Evolutionary conservation across 2,329 filamentous ascomycete genomes (phyloP).

Genomic region (Colletotrichum lupini): DNA sequence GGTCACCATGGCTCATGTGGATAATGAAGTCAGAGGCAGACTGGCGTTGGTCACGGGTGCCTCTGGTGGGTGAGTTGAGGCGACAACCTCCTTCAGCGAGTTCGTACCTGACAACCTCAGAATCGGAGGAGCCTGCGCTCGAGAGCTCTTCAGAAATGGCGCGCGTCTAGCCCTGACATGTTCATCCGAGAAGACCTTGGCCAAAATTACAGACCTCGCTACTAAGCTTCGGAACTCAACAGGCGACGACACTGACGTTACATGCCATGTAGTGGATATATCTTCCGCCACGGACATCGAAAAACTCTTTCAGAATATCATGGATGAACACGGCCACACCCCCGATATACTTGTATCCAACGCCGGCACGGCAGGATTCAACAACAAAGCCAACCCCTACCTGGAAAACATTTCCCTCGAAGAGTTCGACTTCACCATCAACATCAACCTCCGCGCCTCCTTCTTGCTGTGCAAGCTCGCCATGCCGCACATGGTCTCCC

Average conservation of each 20-base stretch:
- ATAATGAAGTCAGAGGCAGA: conserved; percentile 62
- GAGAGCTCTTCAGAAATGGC: conserved; percentile 62
- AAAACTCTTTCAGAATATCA: conserved; percentile 65
- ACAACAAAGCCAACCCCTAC: conserved; percentile 68
- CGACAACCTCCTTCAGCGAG: neutral
- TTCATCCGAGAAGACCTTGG: conserved; percentile 20
- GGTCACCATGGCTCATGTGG: conserved; percentile 27
- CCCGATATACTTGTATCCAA: conserved; percentile 75
- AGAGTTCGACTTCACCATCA: conserved; percentile 73
- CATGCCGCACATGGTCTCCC: conserved; percentile 69
- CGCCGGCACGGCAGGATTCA: conserved; percentile 58
- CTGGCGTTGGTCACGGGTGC: conserved; percentile 71
- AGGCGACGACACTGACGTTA: conserved; percentile 47
- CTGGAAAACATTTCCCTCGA: conserved; percentile 70
- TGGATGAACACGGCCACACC: conserved; percentile 60
- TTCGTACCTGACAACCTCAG: conserved; percentile 46
- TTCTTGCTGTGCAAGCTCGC: conserved; percentile 71
- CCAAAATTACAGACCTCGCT: conserved; percentile 23
- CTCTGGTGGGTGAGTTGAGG: conserved; percentile 64
- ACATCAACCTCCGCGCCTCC: conserved; percentile 70
- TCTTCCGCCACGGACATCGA: conserved; percentile 63
- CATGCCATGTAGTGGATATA: conserved; percentile 69
- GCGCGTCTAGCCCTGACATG: conserved; percentile 70
- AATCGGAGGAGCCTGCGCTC: conserved; percentile 70
- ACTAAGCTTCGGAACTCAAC: neutral